Percentiles rank a stretch among this genome's conserved stretches.
phyloP scores from a whole-genome alignment of 345 rosid genomes.

The Lepidium sativum region DNA sequence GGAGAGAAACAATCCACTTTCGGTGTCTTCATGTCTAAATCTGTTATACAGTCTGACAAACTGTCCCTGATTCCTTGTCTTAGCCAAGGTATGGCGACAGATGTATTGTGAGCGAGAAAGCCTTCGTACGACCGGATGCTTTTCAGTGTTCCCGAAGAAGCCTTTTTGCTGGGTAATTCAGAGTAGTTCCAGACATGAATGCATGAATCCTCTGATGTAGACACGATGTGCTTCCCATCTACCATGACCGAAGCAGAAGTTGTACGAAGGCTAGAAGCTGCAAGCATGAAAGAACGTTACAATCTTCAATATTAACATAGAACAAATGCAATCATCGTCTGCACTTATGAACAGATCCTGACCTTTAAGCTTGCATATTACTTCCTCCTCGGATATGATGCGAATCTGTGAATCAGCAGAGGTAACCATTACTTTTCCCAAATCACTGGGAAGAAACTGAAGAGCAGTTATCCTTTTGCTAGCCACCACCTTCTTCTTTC shows the following conservation, averaged over 20 bases:
- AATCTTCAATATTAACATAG: no score
- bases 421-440: constrained; percentile 51
- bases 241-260: constrained; percentile 46
- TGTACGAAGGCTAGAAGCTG: constrained; percentile 43
- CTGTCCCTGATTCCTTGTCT: constrained; percentile 27
- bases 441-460: constrained; percentile 42
- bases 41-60: constrained; percentile 14
- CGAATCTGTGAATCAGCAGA: constrained; percentile 63
- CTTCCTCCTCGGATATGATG: constrained; percentile 35
- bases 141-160: constrained; percentile 22
- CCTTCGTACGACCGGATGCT: constrained; percentile 45
- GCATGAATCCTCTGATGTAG: constrained; percentile 51
- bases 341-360: background rate
- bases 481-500: constrained; percentile 59
- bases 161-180: constrained; percentile 29
- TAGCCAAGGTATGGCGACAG: constrained; percentile 63
- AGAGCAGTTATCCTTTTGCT: constrained; percentile 71
- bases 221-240: constrained; percentile 58
- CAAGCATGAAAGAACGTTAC: background rate
- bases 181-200: constrained; percentile 52
- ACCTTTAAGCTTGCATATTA: constrained; percentile 60
- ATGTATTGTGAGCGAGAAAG: constrained; percentile 44
- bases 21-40: constrained; percentile 29
- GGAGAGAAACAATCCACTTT: constrained; percentile 24
- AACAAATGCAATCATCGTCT: background rate